phyloP scores from a whole-genome alignment of 805 yeast genomes.

The Cyberlindnera mississippiensis region DNA sequence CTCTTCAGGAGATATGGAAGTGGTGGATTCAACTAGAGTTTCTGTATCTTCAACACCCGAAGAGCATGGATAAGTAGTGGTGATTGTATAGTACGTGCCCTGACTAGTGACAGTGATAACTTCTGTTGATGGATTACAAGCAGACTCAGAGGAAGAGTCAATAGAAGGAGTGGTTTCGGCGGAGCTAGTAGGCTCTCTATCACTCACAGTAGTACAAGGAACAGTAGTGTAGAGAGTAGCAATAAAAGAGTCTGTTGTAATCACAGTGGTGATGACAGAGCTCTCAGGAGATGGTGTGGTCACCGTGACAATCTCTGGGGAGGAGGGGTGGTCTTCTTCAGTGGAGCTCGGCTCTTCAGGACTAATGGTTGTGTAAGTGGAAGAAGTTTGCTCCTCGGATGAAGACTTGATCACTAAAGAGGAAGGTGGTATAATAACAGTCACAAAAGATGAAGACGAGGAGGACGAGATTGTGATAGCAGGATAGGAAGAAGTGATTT shows the following conservation, averaged over 20 bases:
- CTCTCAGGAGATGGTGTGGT: background rate
- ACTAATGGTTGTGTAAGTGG: conserved; percentile 2
- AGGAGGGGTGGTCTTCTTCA: background rate
- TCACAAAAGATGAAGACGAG: background rate
- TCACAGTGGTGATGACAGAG: conserved; percentile 1
- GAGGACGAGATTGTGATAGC: background rate
- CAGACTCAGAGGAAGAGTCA: background rate
- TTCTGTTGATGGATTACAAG: background rate
- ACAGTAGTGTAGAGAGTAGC: conserved; percentile 2
- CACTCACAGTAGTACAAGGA: conserved; percentile 2
- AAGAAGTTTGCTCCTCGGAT: background rate
- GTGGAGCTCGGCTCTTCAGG: conserved; percentile 1
- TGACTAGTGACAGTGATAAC: conserved; percentile 3
- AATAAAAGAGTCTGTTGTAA: conserved; percentile 2
- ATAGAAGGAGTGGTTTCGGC: background rate
- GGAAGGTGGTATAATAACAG: background rate
- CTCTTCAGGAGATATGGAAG: background rate
- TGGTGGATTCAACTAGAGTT: background rate
- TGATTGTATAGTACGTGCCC: background rate
- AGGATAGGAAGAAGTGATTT: background rate
- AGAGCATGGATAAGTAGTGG: background rate
- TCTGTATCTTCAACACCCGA: background rate
- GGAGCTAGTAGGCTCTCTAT: background rate
- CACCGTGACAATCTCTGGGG: background rate
- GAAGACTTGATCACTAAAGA: background rate